phyloP scores from a whole-genome alignment of 495 filamentous ascomycete species.

The Chaetomium tenue region DNA sequence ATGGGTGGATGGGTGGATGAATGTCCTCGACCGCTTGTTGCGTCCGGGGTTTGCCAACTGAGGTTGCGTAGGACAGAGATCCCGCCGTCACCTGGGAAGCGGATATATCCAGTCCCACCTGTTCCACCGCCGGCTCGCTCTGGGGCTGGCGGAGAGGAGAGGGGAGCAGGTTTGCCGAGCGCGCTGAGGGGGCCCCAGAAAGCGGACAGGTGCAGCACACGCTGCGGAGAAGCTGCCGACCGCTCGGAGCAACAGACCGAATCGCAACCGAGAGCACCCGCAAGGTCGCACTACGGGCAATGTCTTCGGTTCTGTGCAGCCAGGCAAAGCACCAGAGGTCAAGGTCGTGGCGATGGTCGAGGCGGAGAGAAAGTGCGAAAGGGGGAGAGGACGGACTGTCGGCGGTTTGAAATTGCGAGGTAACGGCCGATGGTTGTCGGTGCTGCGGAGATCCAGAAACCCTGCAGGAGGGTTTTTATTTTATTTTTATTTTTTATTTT shows the following conservation, averaged over 20 bases:
- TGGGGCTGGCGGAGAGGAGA: constrained; percentile 7
- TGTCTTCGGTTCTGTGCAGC: constrained; percentile 36
- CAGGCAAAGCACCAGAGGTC: constrained; percentile 15
- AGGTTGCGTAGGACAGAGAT: constrained; percentile 44
- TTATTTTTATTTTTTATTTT: not conserved
- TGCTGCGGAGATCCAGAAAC: not conserved
- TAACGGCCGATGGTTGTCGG: constrained; percentile 12
- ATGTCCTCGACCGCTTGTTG: constrained; percentile 20
- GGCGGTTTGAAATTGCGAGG: constrained; percentile 11
- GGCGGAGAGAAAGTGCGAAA: not conserved
- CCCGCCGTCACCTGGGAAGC: constrained; percentile 40
- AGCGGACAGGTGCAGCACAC: constrained; percentile 25
- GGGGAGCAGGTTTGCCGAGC: constrained; percentile 1
- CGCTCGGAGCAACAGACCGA: constrained; percentile 19
- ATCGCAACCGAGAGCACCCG: constrained; percentile 21
- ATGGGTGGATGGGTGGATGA: constrained; percentile 18
- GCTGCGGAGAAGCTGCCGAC: constrained; percentile 13
- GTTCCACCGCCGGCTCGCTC: constrained; percentile 19
- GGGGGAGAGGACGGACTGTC: not conserved
- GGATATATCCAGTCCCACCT: constrained; percentile 30
- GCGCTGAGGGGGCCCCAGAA: constrained; percentile 2
- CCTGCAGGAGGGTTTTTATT: not conserved
- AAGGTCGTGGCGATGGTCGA: constrained; percentile 17
- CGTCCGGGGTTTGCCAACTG: constrained; percentile 19
- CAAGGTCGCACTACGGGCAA: constrained; percentile 30